phyloP scores from a whole-genome alignment of 1,139 yeast genomes.

The Debaryomyces coudertii region DNA sequence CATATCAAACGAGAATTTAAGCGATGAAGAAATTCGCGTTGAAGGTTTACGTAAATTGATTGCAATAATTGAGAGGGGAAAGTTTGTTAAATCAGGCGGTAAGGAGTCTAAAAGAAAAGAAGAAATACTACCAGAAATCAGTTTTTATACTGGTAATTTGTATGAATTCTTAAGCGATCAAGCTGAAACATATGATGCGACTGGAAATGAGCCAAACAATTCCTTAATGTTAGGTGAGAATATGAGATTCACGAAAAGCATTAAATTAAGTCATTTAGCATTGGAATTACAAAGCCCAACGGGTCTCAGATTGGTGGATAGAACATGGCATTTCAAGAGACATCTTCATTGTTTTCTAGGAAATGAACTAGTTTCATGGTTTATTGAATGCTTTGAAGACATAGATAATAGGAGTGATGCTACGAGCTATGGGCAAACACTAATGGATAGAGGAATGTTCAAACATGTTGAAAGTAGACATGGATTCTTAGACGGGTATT shows the following conservation, averaged over 20 bases:
- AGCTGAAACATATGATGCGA: constrained; percentile 36
- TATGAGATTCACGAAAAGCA: constrained; percentile 38
- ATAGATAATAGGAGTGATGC: constrained; percentile 84
- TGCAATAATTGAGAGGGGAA: constrained; percentile 63
- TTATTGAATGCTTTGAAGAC: constrained; percentile 76
- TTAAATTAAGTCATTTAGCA: constrained; percentile 53
- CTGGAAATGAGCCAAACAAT: constrained; percentile 35
- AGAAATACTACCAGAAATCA: constrained; percentile 70
- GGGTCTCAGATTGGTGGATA: constrained; percentile 64
- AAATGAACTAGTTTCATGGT: constrained; percentile 83
- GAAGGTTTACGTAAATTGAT: constrained; percentile 84
- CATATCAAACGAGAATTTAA: constrained; percentile 61
- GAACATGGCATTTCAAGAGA: constrained; percentile 88
- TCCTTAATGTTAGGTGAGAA: constrained; percentile 39
- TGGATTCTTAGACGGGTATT: constrained; percentile 87
- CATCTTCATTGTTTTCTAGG: constrained; percentile 85
- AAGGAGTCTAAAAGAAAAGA: constrained; percentile 45
- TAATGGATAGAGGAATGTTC: constrained; percentile 74
- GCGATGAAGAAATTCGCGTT: constrained; percentile 80
- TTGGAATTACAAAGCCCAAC: constrained; percentile 64
- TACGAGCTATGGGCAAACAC: constrained; percentile 69
- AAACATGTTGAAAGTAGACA: constrained; percentile 83
- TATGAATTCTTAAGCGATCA: constrained; percentile 59
- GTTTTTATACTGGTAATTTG: constrained; percentile 85
- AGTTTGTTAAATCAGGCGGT: constrained; percentile 47